These are phyloP conservation scores for Microcyclospora pomicola DNA, from an alignment of 2,329 filamentous ascomycete species.

Conservation along the genomic window DNA sequence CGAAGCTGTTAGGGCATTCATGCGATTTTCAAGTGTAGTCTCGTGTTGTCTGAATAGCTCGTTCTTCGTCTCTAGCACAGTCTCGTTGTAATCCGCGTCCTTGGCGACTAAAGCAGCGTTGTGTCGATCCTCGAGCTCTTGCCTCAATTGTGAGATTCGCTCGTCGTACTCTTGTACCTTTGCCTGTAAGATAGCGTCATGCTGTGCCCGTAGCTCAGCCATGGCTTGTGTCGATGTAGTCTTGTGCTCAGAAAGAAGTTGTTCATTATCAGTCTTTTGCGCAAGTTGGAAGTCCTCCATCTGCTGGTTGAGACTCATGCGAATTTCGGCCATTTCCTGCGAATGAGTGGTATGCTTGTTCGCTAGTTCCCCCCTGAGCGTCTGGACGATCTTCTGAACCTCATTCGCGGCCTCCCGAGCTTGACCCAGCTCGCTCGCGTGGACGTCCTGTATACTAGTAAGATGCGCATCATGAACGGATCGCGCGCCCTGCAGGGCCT, in stretches of 20 bases:
- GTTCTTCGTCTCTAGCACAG: background rate
- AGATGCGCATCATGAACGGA: background rate
- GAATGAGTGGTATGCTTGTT: background rate
- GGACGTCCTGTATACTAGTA: background rate
- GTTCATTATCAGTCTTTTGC: background rate
- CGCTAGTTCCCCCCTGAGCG: background rate
- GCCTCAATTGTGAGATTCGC: background rate
- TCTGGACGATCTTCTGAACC: background rate
- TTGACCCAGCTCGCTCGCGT: background rate
- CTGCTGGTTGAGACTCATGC: slow-evolving; percentile 1
- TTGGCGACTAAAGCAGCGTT: background rate
- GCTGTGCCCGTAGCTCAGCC: background rate
- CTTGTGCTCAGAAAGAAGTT: background rate
- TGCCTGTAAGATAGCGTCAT: background rate
- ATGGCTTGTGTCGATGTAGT: background rate
- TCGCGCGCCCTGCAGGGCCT: background rate
- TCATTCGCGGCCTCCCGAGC: background rate
- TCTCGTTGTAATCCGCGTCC: background rate
- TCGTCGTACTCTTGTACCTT: background rate
- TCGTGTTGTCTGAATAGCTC: background rate
- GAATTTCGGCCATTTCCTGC: slow-evolving; percentile 1
- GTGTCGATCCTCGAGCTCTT: background rate
- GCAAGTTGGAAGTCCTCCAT: background rate
- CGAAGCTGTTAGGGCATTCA: background rate
- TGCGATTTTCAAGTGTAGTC: slow-evolving; percentile 3